A percentile compares a stretch with the other conserved stretches of the same genome.
These are phyloP conservation scores for Kuraishia cidri DNA, from an alignment of 805 yeast genomes.

Conservation along the genomic window DNA sequence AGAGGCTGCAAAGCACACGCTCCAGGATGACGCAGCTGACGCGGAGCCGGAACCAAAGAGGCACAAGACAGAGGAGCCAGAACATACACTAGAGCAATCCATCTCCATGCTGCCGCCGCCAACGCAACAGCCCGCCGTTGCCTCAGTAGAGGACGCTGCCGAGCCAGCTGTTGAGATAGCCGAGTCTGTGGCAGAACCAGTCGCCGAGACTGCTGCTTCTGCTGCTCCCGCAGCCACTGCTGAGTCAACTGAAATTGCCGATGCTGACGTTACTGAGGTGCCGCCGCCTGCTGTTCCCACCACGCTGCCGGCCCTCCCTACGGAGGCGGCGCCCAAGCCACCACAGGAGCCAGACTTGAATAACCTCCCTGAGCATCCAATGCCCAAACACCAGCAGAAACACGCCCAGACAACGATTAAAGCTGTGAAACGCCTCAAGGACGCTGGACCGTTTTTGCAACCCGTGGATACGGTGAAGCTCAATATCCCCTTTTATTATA, in stretches of 20 bases:
- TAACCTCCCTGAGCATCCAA: constrained; percentile 55
- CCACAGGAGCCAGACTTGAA: constrained; percentile 66
- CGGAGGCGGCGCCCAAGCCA: constrained; percentile 68
- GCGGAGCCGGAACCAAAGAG: constrained; percentile 1
- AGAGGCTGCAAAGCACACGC: constrained; percentile 1
- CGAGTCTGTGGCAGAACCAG: background rate
- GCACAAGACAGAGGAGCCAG: constrained; percentile 1
- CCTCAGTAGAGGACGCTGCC: no score
- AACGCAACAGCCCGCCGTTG: no score
- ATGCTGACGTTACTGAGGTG: constrained; percentile 6
- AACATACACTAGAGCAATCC: no score
- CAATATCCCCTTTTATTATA: constrained; percentile 86
- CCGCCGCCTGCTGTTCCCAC: constrained; percentile 14
- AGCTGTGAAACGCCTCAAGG: constrained; percentile 83
- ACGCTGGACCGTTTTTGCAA: constrained; percentile 79
- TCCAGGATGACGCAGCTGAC: background rate
- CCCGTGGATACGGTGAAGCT: constrained; percentile 89
- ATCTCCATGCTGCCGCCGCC: no score
- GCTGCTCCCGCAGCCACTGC: background rate
- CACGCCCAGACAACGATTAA: constrained; percentile 73
- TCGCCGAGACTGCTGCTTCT: background rate
- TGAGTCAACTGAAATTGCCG: background rate
- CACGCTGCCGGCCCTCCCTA: constrained; percentile 14
- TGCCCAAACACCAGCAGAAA: constrained; percentile 78
- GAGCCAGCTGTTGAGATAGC: background rate